phyloP scores from a whole-genome alignment of 805 yeast genomes.

The Schizosaccharomyces lindneri region DNA sequence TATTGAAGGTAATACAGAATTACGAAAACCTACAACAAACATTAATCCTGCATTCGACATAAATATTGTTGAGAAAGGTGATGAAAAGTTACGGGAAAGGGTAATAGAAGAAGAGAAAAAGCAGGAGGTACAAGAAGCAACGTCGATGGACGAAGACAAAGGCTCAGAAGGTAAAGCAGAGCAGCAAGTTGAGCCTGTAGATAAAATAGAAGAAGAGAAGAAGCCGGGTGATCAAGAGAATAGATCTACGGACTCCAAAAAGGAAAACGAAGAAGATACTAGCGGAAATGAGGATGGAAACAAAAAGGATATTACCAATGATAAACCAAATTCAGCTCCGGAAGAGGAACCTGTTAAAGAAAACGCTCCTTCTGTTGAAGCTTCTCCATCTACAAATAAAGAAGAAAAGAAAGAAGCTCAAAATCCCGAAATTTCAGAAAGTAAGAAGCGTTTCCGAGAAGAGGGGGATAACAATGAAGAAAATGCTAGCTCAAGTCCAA shows the following conservation, averaged over 20 bases:
- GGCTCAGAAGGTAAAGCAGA: neutral
- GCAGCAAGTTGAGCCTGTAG: neutral
- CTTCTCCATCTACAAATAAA: neutral
- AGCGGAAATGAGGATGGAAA: neutral
- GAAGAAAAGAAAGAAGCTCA: neutral
- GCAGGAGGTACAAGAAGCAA: neutral
- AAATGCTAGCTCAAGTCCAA: neutral
- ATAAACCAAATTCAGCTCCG: neutral
- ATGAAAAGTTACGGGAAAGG: neutral
- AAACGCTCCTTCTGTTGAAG: neutral
- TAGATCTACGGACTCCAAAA: neutral
- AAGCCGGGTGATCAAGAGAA: neutral
- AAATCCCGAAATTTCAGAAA: neutral
- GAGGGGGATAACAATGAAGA: neutral
- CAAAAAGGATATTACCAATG: neutral
- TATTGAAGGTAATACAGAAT: neutral
- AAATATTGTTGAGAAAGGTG: neutral
- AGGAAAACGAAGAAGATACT: neutral
- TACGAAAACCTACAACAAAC: neutral
- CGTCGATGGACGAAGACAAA: neutral
- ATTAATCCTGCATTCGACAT: neutral
- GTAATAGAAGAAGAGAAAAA: neutral
- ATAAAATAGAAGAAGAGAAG: neutral
- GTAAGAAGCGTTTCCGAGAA: neutral
- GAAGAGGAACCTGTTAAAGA: neutral